Percentiles rank a stretch among this genome's conserved stretches.
These are phyloP conservation scores for Cryptococcus sp. DNA, from an alignment of 1,284 basidiomycete species.

Conservation along the genomic window DNA sequence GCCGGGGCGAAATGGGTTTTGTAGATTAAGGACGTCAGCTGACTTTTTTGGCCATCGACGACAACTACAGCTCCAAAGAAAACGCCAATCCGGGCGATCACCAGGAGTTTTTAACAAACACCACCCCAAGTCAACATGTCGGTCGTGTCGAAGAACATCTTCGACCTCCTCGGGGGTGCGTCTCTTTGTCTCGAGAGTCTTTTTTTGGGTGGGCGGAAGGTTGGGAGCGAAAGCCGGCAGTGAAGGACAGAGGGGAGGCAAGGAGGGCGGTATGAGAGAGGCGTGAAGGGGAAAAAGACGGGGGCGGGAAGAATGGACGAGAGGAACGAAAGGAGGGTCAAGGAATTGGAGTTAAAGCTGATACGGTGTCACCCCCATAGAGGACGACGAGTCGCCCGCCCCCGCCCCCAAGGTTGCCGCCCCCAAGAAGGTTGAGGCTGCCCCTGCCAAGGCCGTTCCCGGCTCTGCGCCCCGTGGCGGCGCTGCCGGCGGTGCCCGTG, in stretches of 20 bases:
- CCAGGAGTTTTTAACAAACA: conserved; percentile 8
- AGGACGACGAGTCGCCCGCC: conserved; percentile 40
- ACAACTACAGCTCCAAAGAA: conserved; percentile 11
- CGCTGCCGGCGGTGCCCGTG: conserved; percentile 23
- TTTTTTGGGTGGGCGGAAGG: background rate
- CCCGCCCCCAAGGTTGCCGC: conserved; percentile 30
- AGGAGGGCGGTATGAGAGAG: too few species aligned
- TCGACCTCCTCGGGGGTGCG: conserved; percentile 51
- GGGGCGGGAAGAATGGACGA: too few species aligned
- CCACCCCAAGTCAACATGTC: conserved; percentile 37
- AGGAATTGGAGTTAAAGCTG: background rate
- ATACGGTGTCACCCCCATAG: conserved; percentile 13
- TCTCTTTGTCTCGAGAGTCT: conserved; percentile 1
- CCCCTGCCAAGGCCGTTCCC: conserved; percentile 32
- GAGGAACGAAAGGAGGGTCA: background rate
- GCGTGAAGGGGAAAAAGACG: too few species aligned
- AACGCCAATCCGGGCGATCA: conserved; percentile 12
- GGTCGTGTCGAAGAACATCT: conserved; percentile 51
- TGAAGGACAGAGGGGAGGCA: too few species aligned
- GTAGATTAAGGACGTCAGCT: background rate
- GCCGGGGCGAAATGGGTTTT: too few species aligned
- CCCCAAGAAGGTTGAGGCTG: conserved; percentile 24
- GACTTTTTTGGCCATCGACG: background rate
- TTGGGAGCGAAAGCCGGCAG: background rate
- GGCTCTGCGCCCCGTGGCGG: conserved; percentile 33